Conservation (phyloP, 1,139 yeast genomes). For the Hansenula sp. region DNA sequence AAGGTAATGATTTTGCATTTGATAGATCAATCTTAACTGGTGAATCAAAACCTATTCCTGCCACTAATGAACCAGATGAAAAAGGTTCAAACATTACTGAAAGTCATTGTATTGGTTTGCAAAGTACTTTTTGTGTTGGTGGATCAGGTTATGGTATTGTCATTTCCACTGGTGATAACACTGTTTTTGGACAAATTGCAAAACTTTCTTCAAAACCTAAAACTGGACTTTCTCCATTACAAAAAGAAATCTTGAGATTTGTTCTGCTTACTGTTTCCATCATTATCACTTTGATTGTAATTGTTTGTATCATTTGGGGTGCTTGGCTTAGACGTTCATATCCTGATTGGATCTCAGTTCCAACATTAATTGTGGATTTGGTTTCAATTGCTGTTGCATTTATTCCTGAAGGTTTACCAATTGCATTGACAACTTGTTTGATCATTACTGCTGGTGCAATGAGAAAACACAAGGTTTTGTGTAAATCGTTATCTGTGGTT, state of each 20-base stretch:
- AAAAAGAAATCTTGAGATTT: slow-evolving; percentile 41
- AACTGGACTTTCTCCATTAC: slow-evolving; percentile 40
- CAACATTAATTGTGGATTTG: slow-evolving; percentile 33
- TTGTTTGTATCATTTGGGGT: slow-evolving; percentile 43
- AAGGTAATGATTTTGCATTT: slow-evolving; percentile 38
- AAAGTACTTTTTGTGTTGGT: slow-evolving; percentile 44
- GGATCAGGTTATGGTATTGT: slow-evolving; percentile 47
- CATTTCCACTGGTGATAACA: slow-evolving; percentile 39
- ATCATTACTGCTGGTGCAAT: slow-evolving; percentile 45
- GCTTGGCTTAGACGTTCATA: slow-evolving; percentile 37
- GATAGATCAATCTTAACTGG: slow-evolving; percentile 54
- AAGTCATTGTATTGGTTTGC: slow-evolving; percentile 40
- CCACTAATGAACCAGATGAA: slow-evolving; percentile 31
- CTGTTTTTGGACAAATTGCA: slow-evolving; percentile 49
- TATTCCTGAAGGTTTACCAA: slow-evolving; percentile 53
- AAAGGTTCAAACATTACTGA: slow-evolving; percentile 38
- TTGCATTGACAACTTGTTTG: slow-evolving; percentile 48
- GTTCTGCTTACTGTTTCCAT: slow-evolving; percentile 35
- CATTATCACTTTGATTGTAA: slow-evolving; percentile 35
- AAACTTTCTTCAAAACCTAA: slow-evolving; percentile 34
- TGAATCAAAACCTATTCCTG: slow-evolving; percentile 43
- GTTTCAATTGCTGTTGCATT: slow-evolving; percentile 44
- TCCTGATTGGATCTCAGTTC: slow-evolving; percentile 38
- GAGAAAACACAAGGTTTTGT: slow-evolving; percentile 41
- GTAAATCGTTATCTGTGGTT: slow-evolving; percentile 40